Conservation (phyloP, 1,139 yeast species). For the Diutina pseudorugosa region DNA sequence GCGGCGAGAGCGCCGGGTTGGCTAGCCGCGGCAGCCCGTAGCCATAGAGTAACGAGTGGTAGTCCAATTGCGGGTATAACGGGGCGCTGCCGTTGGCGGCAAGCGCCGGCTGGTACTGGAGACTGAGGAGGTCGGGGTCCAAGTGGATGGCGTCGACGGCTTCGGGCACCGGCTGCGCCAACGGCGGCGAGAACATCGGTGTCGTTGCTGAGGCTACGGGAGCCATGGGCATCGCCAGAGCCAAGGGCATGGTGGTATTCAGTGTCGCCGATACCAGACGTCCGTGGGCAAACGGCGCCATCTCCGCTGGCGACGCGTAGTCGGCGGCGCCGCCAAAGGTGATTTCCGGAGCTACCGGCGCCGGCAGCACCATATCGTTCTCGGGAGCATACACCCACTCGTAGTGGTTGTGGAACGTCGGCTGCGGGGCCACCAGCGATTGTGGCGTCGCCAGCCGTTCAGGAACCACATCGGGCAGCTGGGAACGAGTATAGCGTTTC, state of each 20-base stretch:
- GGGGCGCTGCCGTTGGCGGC: not conserved
- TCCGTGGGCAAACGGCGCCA: not conserved
- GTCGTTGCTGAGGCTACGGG: not conserved
- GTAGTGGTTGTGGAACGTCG: not conserved
- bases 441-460: not conserved
- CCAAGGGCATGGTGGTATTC: not conserved
- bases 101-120: not conserved
- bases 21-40: not conserved
- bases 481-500: not conserved
- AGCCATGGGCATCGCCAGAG: not conserved
- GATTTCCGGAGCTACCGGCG: not conserved
- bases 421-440: not conserved
- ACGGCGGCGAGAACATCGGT: not conserved
- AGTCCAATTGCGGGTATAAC: not conserved
- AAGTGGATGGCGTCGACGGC: not conserved
- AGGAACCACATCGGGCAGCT: not conserved
- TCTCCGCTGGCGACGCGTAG: too few relatives aligned
- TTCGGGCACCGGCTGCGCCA: constrained; percentile 1
- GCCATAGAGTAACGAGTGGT: not conserved
- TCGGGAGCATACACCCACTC: constrained; percentile 1
- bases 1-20: not conserved
- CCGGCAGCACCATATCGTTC: not conserved
- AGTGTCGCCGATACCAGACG: not conserved
- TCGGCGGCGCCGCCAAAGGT: not conserved
- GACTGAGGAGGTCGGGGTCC: not conserved